Percentiles rank a stretch among this genome's conserved stretches.
phyloP scores from a whole-genome alignment of 2,329 filamentous ascomycete genomes.

The Fusarium keratoplasticum region DNA sequence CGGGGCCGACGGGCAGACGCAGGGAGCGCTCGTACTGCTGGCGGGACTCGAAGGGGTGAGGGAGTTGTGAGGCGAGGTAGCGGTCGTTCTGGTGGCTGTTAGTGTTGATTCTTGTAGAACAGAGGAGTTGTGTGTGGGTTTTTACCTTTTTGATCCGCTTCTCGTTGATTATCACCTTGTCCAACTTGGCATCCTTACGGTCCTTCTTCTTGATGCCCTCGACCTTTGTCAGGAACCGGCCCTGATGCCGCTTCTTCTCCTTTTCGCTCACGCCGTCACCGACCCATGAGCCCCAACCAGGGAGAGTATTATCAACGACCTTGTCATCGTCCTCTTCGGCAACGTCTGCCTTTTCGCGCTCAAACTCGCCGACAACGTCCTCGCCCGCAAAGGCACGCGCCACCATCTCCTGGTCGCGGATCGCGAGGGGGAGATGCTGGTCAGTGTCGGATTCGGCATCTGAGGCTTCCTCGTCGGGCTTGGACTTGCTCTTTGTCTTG shows the following conservation, averaged over 20 bases:
- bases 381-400: conserved; percentile 89
- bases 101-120: background rate
- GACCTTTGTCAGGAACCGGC: conserved; percentile 72
- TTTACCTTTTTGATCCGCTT: conserved; percentile 87
- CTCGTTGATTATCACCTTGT: conserved; percentile 92
- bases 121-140: background rate
- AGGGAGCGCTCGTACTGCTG: conserved; percentile 92
- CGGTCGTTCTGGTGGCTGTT: conserved; percentile 74
- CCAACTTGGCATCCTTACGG: conserved; percentile 84
- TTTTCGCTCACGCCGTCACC: conserved; percentile 83
- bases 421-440: conserved; percentile 66
- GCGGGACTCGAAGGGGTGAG: conserved; percentile 88
- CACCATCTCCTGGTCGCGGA: conserved; percentile 75
- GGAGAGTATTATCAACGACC: conserved; percentile 83
- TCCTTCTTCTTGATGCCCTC: conserved; percentile 81
- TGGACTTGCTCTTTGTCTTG: conserved; percentile 47
- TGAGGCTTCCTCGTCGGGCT: conserved; percentile 46
- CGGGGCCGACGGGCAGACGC: conserved; percentile 86
- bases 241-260: conserved; percentile 72
- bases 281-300: conserved; percentile 94
- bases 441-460: conserved; percentile 59
- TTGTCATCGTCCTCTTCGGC: conserved; percentile 85
- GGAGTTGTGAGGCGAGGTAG: conserved; percentile 85
- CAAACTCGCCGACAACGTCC: conserved; percentile 85
- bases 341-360: conserved; percentile 79